Evolutionary conservation across 164 flowering plant genomes (phyloP), one percentile per base, ranked within the genome.

Genomic region (Magnolia sinica): DNA sequence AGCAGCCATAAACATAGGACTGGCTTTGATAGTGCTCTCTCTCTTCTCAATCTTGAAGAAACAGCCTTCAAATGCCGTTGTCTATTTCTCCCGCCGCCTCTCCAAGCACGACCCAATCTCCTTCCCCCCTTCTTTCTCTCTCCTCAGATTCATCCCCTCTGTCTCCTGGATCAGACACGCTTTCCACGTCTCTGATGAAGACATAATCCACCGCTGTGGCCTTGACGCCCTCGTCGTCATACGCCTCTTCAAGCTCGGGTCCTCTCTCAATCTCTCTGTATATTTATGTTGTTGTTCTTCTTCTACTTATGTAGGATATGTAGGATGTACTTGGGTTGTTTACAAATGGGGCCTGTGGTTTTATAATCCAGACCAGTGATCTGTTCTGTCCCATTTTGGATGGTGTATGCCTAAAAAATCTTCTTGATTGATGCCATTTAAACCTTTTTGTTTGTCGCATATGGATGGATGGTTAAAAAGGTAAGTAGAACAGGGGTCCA

Each of bases 241-340:
- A 52, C 74, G 89, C 50, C 85, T 87, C 78, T 85, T 87, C 80
- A 87, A 85, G 76, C 73, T 87, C 18, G 89, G 87, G 89, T 87
- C 6, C 72, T 74, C 29, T 19, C 70, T 16, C 37, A 0, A 10
- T 29, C 68, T 18, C 27, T 69, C 8, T 23, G 2, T 27, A 27
- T 27, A 27, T 27, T 37, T 37, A 37, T 37, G 45, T 37, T 37
- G 45, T 37, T 37, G 45, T 37, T 37, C 6, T 37, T 37, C 6
- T 37, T 37, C 45, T 37, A 3, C 45, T 37, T 37, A 37, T 4
- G 45, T 37, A 3, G 45, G 45, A 37, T 37, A 37, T 3, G 45
- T 37, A 37, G 45, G 0, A 27, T 37, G 45, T 4, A 37, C 45
- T 37, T 37, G 45, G 45, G 45, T 37, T 37, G 45, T 37, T 37